Base-by-base conservation (phyloP, 495 filamentous ascomycete species). In the Letharia lupina region DNA sequence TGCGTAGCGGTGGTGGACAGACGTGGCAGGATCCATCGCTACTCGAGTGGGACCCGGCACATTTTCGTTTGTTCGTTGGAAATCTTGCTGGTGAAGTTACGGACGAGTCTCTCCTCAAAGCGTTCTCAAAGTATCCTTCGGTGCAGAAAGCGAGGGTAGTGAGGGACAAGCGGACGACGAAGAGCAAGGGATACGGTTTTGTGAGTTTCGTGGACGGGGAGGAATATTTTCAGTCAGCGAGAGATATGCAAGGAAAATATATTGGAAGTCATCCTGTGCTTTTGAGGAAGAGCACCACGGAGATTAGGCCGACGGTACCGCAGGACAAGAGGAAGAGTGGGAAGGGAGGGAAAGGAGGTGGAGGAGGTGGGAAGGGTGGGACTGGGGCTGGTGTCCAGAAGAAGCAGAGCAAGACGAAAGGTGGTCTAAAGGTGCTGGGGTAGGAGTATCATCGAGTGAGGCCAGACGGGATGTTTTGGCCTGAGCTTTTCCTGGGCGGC, bases 211-310 rank as follows among this genome's bases (percentile, higher is more conserved):
- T 87, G 68, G 89, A 96, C 73, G 89, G 91, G 7, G 94, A 98
- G 71, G 91, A 97, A 72, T 97, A 93, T 76, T 98, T 98, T 80
- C 82, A 86, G 63, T 93, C 94, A 1, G 93, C 90, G 68, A 88
- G 92, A 77, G 95, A 98, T 77, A 98, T 98, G 95, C 87, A 97
- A 74, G 92, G 93, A 58, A 98, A 98, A 79, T 98, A 98, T 74
- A 98, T 98, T 75, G 94, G 95, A 48, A 96, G 91, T 71, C 94
- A 98, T 76, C 94, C 94, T 2, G 86, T 98, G 12, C 78, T 90
- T 54, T 80, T 98, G 66, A 86, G 88, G 75, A 87, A 92, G 71
- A 90, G 89, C 72, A 96, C 87, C 59, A 96, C 95, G 37, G 93
- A 98, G 77, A 87, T 98, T 72, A 89, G 88, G 69, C 86, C 89